These are phyloP conservation scores for Pseudonitzschia pungens DNA, from an alignment of 108 stramenopile genomes.

Conservation along the genomic window DNA sequence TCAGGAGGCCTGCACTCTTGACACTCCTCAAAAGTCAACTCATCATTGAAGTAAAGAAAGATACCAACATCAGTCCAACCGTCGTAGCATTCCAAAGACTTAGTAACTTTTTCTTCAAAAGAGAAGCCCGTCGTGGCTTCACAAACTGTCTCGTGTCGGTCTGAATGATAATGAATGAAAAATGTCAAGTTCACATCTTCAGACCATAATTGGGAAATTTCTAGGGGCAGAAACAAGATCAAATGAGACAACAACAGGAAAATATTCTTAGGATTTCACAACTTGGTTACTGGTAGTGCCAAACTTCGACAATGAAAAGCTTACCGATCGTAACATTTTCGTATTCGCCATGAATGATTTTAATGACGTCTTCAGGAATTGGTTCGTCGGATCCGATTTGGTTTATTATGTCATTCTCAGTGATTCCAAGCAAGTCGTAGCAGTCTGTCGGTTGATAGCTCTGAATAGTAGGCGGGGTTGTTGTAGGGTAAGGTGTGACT, in stretches of 20 bases:
- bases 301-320: not conserved
- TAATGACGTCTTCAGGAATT: constrained; percentile 21
- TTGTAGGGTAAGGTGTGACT: not conserved
- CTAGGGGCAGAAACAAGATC: too few species aligned
- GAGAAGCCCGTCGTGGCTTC: not conserved
- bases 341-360: constrained; percentile 9
- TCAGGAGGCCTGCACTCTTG: constrained; percentile 25
- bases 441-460: constrained; percentile 15
- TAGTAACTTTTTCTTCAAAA: constrained; percentile 4
- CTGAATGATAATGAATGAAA: constrained; percentile 19
- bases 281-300: too few species aligned
- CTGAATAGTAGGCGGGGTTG: too few species aligned
- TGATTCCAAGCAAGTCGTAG: constrained; percentile 25
- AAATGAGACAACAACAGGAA: too few species aligned
- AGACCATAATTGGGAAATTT: constrained; percentile 11
- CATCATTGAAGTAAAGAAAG: constrained; percentile 17
- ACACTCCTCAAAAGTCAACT: constrained; percentile 25
- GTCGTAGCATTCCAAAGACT: constrained; percentile 18
- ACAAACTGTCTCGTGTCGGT: constrained; percentile 3
- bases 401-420: constrained; percentile 14
- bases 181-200: constrained; percentile 6
- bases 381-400: constrained; percentile 9
- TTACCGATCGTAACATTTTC: constrained; percentile 15
- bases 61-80: constrained; percentile 24
- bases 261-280: too few species aligned